Conservation (phyloP, 2,329 filamentous ascomycete species). For the Fusarium verticillioides region DNA sequence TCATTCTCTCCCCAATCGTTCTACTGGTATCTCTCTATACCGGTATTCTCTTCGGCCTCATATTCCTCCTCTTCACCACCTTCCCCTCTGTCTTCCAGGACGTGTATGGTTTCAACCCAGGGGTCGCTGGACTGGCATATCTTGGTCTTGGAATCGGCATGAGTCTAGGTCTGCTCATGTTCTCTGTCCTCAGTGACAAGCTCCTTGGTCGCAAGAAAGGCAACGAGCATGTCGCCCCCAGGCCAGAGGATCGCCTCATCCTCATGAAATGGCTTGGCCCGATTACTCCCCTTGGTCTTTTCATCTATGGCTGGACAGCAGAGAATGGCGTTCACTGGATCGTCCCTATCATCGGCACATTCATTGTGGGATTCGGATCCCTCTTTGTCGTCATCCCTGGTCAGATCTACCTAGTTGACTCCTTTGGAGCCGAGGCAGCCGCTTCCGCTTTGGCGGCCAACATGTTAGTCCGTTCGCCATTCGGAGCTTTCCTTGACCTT, state of each 20-base stretch:
- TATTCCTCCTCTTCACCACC: constrained; percentile 53
- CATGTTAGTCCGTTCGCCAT: constrained; percentile 48
- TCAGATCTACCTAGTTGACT: constrained; percentile 43
- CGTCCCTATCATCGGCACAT: constrained; percentile 66
- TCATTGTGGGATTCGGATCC: constrained; percentile 59
- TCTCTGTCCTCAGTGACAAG: constrained; percentile 30
- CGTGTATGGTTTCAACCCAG: constrained; percentile 48
- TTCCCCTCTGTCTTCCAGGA: constrained; percentile 51
- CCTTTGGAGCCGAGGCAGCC: constrained; percentile 36
- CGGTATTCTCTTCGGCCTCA: constrained; percentile 50
- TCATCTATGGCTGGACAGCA: constrained; percentile 69
- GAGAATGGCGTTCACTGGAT: constrained; percentile 65
- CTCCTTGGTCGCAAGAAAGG: not conserved
- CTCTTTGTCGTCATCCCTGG: constrained; percentile 49
- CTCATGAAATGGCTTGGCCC: constrained; percentile 65
- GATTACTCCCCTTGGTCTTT: constrained; percentile 63
- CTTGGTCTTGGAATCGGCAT: constrained; percentile 60
- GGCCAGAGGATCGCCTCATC: constrained; percentile 62
- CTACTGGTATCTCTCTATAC: constrained; percentile 55
- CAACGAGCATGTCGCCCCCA: not conserved
- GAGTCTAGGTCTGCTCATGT: constrained; percentile 40
- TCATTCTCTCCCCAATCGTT: constrained; percentile 65
- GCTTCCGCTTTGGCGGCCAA: constrained; percentile 42
- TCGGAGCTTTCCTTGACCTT: constrained; percentile 31
- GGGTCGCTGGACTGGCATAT: constrained; percentile 53